These are phyloP conservation scores for Dillenia turbinata DNA, from an alignment of 164 flowering plant genomes.

Conservation along the genomic window DNA sequence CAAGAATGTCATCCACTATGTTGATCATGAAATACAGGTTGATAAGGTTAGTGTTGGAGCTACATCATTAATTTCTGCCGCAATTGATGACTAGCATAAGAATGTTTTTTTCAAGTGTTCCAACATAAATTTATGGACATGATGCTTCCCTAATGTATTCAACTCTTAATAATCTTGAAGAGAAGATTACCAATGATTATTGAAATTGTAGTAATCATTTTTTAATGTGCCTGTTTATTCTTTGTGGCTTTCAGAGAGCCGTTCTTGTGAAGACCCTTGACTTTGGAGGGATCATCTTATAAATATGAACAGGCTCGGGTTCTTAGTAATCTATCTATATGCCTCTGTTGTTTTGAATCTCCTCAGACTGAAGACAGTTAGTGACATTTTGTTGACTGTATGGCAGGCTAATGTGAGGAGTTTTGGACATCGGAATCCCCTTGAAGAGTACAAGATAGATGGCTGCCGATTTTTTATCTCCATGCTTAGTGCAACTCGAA, in stretches of 20 bases:
- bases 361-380: not conserved
- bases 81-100: too few relatives aligned
- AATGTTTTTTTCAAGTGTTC: too few relatives aligned
- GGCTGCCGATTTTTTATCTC: conserved; percentile 95
- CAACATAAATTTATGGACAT: too few relatives aligned
- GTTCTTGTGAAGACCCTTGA: conserved; percentile 85
- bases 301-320: conserved; percentile 93
- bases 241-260: conserved; percentile 47
- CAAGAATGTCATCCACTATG: too few relatives aligned
- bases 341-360: conserved; percentile 4
- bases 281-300: conserved; percentile 96
- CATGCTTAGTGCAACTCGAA: conserved; percentile 88
- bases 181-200: too few relatives aligned
- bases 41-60: too few relatives aligned
- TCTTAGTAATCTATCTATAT: conserved; percentile 55
- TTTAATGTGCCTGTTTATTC: conserved; percentile 5
- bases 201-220: not conserved
- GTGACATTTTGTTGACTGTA: conserved; percentile 4
- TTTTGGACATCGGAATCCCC: conserved; percentile 93
- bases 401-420: conserved; percentile 91
- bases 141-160: too few relatives aligned
- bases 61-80: too few relatives aligned
- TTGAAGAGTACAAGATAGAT: conserved; percentile 96
- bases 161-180: too few relatives aligned
- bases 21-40: too few relatives aligned